Base-by-base conservation (phyloP, 2,329 filamentous ascomycete species). In the Penicillium sp. region DNA sequence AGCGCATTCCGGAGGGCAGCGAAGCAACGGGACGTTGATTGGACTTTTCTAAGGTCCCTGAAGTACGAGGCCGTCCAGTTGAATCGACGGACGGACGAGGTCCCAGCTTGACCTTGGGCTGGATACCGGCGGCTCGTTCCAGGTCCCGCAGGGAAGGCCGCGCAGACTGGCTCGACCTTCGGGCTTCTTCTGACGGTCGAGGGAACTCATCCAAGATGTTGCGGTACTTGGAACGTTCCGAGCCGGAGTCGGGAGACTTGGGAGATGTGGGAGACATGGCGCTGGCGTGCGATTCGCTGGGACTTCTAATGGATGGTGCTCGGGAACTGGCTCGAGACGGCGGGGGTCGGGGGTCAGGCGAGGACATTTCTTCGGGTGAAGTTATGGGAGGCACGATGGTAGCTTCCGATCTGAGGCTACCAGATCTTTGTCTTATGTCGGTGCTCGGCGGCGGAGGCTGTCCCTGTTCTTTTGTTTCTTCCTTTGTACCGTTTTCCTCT, bases 31-130 rank as follows among this genome's bases (percentile, higher is more conserved):
- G 87, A 41, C 87, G 77, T 58, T 82, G 78, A 58, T 81, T 77
- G 20, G 64, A 55, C 37, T 60, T 65, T 51, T 66, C 60, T 40
- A 66, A 63, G 47, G 65, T 74, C 65, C 82, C 70, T 42, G 77
- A 69, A 66, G 82, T 70, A 70, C 85, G 75, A 37, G 79, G 77
- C 38, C 84, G 78, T 49, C 82, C 79, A 58, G 78, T 77, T 47
- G 80, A 76, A 54, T 74, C 69, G 32, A 78, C 73, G 51, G 89
- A 91, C 22, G 89, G 89, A 37, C 91, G 80, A 8, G 93, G 91
- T 1, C 84, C 93, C 35, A 95, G 79, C 69, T 94, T 96, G 46
- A 95, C 84, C 66, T 94, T 96, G 43, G 74, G 74, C 50, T 61
- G 64, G 44, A 64, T 64, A 35, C 65, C 60, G 37, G 63, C 66